Evolutionary conservation across 768 basidiomycete genomes (phyloP).

Genomic region (Lactifluus rugatus): DNA sequence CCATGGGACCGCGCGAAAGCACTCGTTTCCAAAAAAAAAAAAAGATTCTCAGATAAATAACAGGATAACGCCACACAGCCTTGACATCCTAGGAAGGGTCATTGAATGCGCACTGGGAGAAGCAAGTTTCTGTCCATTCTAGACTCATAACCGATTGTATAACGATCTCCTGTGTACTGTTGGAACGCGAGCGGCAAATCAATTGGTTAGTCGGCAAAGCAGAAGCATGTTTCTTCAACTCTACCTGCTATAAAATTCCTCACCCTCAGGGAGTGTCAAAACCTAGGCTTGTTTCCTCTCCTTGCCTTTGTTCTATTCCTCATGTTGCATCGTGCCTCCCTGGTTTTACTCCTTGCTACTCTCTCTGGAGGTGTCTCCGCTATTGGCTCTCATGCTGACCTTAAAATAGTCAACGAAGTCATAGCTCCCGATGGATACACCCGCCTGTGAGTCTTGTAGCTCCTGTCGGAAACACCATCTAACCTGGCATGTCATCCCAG

Average conservation of each 20-base stretch:
- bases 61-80: neutral
- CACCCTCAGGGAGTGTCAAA: neutral
- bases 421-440: constrained; percentile 22
- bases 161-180: neutral
- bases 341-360: neutral
- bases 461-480: neutral
- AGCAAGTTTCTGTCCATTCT: neutral
- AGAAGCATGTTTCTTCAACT: neutral
- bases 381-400: neutral
- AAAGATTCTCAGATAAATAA: neutral
- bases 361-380: neutral
- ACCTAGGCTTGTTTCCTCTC: neutral
- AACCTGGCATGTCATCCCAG: neutral
- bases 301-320: neutral
- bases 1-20: no score
- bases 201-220: neutral
- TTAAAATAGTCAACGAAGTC: constrained; percentile 2
- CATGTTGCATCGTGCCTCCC: neutral
- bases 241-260: neutral
- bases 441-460: constrained; percentile 9
- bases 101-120: neutral
- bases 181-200: neutral
- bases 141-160: neutral
- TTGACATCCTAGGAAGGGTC: neutral
- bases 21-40: no score